Base-by-base conservation (phyloP, 2,329 filamentous ascomycete species). In the Ciborinia camelliae region DNA sequence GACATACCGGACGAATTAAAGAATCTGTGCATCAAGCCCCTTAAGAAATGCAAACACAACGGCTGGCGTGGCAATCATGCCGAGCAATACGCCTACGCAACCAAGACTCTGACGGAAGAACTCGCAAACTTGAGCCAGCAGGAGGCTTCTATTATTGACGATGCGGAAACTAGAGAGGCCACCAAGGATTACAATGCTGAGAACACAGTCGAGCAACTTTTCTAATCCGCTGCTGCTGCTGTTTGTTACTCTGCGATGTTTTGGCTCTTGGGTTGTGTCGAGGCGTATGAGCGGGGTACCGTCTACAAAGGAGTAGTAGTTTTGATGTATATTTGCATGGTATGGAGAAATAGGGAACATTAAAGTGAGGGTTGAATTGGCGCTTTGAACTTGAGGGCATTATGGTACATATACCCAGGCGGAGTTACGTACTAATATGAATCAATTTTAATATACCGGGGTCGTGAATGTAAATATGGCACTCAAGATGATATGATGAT, bases 101-200 rank as follows among this genome's bases (percentile, higher is more conserved):
- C 60, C 9, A 64, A 70, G 43, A 57, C 62, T 37, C 48, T 71
- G 18, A 68, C 62, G 51, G 63, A 67, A 37, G 66, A 71, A 43
- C 54, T 68, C n/a, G 67, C 66, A 1, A 70, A 57, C 57, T 66
- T 73, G 41, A 61, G 57, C 14, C 60, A 64, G 32, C 52, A 67
- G 15, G 68, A 69, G 51, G 50, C 66, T 12, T 72, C 71, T 47
- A 71, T 74, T 41, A 68, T 72, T 39, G 71, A 74, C 23, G 69
- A 71, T 59, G 73, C 73, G 4, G 73, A 74, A 68, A 68, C 67
- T 18, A 68, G 72, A 28, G 71, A 74, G 65, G 70, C 71, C 14
- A 72, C 68, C 1, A 71, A 71, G 62, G 68, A 67, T 26, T 73
- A 73, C 45, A 66, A 74, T 63, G 68, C 70, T 30, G 67, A 74